Evolutionary conservation across 1,284 basidiomycete species (phyloP).

Genomic region (Melanopsichium pennsylvanicum): DNA sequence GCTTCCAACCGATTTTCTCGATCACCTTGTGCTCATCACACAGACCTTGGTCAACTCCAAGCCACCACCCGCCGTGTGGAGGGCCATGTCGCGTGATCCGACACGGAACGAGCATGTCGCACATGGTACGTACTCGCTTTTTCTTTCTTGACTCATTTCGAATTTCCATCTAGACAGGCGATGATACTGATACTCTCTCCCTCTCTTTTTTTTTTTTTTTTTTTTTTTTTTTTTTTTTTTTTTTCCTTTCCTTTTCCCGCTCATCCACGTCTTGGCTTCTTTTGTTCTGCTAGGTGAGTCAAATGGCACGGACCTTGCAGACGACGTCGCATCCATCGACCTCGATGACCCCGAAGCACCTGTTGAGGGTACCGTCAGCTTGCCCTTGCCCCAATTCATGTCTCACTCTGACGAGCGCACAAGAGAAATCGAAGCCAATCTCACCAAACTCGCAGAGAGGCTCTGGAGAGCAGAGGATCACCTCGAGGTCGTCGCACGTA

Average conservation of each 20-base stretch:
- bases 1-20: constrained; percentile 55
- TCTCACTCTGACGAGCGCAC: constrained; percentile 47
- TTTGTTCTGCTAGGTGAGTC: background rate
- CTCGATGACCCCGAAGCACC: constrained; percentile 12
- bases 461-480: constrained; percentile 59
- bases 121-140: constrained; percentile 4
- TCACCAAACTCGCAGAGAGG: constrained; percentile 51
- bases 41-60: constrained; percentile 49
- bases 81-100: constrained; percentile 41
- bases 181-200: background rate
- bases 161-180: too few relatives aligned
- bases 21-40: constrained; percentile 58
- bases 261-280: background rate
- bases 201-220: background rate
- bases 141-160: too few relatives aligned
- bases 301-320: constrained; percentile 18
- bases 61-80: constrained; percentile 37
- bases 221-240: background rate
- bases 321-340: constrained; percentile 42
- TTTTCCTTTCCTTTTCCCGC: background rate
- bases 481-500: constrained; percentile 44
- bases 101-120: constrained; percentile 12
- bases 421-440: constrained; percentile 48
- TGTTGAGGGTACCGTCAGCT: constrained; percentile 29
- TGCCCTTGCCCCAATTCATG: constrained; percentile 54